phyloP scores from a whole-genome alignment of 495 filamentous ascomycete genomes.

The Penicillium fimorum region DNA sequence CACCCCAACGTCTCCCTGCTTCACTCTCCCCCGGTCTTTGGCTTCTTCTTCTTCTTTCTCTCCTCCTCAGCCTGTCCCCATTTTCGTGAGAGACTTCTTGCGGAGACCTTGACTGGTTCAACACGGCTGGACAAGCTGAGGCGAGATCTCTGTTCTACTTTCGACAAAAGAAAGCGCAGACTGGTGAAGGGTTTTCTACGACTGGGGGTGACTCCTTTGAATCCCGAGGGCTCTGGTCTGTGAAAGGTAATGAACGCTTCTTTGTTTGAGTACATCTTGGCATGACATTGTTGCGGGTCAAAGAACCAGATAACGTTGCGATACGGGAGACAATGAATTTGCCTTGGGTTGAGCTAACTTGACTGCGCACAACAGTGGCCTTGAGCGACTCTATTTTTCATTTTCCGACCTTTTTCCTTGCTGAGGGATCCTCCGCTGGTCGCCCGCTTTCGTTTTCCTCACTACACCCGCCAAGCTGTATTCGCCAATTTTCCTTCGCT shows the following conservation, averaged over 20 bases:
- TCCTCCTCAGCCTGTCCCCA: constrained; percentile 36
- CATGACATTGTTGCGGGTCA: constrained; percentile 14
- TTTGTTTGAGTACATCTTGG: background rate
- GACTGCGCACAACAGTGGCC: constrained; percentile 4
- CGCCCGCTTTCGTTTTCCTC: constrained; percentile 12
- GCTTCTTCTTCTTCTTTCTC: constrained; percentile 21
- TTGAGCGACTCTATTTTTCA: constrained; percentile 5
- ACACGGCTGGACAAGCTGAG: constrained; percentile 45
- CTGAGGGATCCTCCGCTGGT: constrained; percentile 8
- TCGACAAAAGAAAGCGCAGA: constrained; percentile 23
- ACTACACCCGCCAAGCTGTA: constrained; percentile 57
- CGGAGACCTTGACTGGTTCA: constrained; percentile 54
- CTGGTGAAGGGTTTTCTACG: constrained; percentile 32
- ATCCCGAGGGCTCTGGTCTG: constrained; percentile 17
- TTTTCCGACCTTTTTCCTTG: background rate
- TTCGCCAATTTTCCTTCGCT: constrained; percentile 62
- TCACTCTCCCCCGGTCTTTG: constrained; percentile 19
- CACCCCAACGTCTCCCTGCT: constrained; percentile 14
- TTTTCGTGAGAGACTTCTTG: constrained; percentile 43
- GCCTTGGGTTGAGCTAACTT: constrained; percentile 12
- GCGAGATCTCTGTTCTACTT: constrained; percentile 27
- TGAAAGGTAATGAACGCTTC: constrained; percentile 40
- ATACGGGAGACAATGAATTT: constrained; percentile 7
- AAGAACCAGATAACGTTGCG: constrained; percentile 5
- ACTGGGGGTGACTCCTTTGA: constrained; percentile 25